phyloP scores from a whole-genome alignment of 345 rosid species.

The Viola odorata region DNA sequence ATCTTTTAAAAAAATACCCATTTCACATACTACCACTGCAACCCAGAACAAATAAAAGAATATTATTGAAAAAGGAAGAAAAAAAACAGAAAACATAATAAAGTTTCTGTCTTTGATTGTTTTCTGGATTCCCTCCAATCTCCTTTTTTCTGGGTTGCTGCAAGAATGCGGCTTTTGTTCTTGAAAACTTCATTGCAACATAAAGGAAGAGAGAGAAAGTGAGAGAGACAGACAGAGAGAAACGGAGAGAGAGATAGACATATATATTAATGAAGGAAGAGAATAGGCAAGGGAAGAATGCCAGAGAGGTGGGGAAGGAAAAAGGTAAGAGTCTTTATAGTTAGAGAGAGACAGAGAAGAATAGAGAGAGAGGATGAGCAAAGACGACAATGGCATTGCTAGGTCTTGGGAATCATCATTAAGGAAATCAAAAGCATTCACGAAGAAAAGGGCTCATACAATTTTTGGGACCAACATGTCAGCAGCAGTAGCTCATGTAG shows the following conservation, averaged over 20 bases:
- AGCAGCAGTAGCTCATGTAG: slow-evolving; percentile 78
- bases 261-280: slow-evolving; percentile 1
- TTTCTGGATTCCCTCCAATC: neutral
- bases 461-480: slow-evolving; percentile 46
- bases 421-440: slow-evolving; percentile 32
- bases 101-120: slow-evolving; percentile 3
- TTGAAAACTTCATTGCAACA: slow-evolving; percentile 3
- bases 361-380: slow-evolving; percentile 26
- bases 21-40: neutral
- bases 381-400: slow-evolving; percentile 27
- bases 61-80: neutral
- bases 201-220: slow-evolving; percentile 8
- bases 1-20: slow-evolving; percentile 5
- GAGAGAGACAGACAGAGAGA: neutral
- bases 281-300: neutral
- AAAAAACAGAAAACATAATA: neutral
- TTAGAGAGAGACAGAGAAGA: no score
- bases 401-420: slow-evolving; percentile 37
- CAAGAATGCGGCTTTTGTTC: slow-evolving; percentile 14
- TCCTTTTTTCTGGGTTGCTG: neutral
- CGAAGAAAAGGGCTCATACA: slow-evolving; percentile 35
- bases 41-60: neutral
- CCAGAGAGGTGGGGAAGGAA: slow-evolving; percentile 2
- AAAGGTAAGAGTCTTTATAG: no score
- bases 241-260: neutral